These are phyloP conservation scores for Wickerhamia fluorescens DNA, from an alignment of 805 yeast genomes.

Conservation along the genomic window DNA sequence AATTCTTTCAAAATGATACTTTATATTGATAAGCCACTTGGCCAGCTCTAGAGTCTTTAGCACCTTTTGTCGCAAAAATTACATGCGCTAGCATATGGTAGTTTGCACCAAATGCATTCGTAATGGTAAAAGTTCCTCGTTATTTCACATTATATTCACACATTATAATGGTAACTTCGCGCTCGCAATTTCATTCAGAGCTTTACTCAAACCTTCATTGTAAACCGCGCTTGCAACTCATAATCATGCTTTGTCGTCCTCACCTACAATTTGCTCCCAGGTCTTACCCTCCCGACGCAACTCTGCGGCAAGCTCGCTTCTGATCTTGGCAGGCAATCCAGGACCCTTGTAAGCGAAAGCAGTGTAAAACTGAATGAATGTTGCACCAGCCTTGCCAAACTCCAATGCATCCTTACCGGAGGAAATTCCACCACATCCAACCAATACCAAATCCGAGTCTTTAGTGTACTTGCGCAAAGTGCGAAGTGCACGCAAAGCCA, in stretches of 20 bases:
- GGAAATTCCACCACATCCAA: conserved; percentile 95
- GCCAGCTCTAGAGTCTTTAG: too few species aligned
- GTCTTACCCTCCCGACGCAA: conserved; percentile 68
- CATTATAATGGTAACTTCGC: too few species aligned
- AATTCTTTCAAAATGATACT: too few species aligned
- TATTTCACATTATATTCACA: too few species aligned
- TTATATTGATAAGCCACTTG: too few species aligned
- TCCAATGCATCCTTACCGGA: conserved; percentile 84
- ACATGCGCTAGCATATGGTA: too few species aligned
- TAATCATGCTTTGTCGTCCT: conserved; percentile 25
- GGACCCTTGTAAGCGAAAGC: conserved; percentile 92
- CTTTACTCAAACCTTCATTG: too few species aligned
- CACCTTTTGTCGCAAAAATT: too few species aligned
- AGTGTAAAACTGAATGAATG: conserved; percentile 81
- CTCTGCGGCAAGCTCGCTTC: conserved; percentile 37
- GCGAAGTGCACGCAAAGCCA: conserved; percentile 63
- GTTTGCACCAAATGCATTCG: too few species aligned
- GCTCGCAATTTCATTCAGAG: too few species aligned
- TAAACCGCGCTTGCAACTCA: too few species aligned
- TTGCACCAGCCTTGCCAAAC: conserved; percentile 89
- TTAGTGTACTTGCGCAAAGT: conserved; percentile 71
- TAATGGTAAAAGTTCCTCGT: too few species aligned
- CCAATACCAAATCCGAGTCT: conserved; percentile 61
- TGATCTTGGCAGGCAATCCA: conserved; percentile 50
- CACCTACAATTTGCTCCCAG: conserved; percentile 76